These are phyloP conservation scores for Larix kaempferi DNA, from an alignment of 75 land plant genomes.

Conservation along the genomic window DNA sequence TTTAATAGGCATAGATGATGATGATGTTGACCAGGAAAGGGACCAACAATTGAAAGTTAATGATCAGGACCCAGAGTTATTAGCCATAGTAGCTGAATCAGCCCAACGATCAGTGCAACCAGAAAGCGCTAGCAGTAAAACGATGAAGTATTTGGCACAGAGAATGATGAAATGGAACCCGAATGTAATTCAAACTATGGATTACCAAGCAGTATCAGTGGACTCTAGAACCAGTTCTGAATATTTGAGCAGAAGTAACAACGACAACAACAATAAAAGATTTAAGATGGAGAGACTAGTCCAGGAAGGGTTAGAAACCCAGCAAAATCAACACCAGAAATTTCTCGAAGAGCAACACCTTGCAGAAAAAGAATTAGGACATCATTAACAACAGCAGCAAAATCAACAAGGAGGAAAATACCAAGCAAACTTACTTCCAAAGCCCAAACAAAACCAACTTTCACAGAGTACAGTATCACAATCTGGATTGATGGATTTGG, in stretches of 20 bases:
- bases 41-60: neutral
- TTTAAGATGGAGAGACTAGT: neutral
- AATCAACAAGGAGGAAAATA: neutral
- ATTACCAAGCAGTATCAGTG: neutral
- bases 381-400: neutral
- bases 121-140: neutral
- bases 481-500: conserved; percentile 8
- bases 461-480: neutral
- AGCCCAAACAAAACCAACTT: conserved; percentile 1
- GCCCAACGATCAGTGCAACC: neutral
- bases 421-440: neutral
- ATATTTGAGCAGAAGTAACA: neutral
- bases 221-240: neutral
- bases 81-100: neutral
- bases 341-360: neutral
- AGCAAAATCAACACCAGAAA: neutral
- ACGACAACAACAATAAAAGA: neutral
- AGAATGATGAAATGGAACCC: neutral
- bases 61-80: neutral
- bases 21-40: neutral
- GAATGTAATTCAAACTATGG: neutral
- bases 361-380: neutral
- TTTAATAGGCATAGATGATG: too few relatives aligned
- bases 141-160: neutral
- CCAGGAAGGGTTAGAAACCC: neutral